Base-by-base conservation (phyloP, 768 basidiomycete species). In the Kwoniella bestiolae region DNA sequence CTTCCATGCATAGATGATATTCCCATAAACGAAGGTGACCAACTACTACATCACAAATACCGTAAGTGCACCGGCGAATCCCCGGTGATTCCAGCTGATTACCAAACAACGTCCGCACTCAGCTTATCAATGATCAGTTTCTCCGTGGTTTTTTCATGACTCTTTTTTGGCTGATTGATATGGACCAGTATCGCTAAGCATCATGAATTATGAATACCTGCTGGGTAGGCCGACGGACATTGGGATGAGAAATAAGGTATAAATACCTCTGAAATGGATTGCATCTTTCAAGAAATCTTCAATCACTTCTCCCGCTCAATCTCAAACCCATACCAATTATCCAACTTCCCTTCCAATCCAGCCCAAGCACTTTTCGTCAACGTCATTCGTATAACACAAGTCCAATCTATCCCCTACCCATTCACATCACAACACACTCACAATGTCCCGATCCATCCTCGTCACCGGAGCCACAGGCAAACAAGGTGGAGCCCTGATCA, bases 401-500 rank as follows among this genome's bases (percentile, higher is more conserved):
- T 35, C 16, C 35, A 35, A 14, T 35, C 35, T 9, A 35, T 12
- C 12, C 34, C 7, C 46, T n/a, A n/a, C n/a, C n/a, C n/a, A n/a
- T n/a, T n/a, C n/a, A n/a, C n/a, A n/a, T n/a, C n/a, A n/a, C n/a
- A n/a, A n/a, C n/a, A n/a, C n/a, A n/a, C 18, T 11, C 56, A 58
- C 41, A 28, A 60, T 60, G 58, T 60, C 58, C 29, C 58, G 46
- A 21, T 23, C 58, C 1, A 47, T 60, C 32, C 46, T 60, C 18
- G 47, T 60, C 47, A 60, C 58, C 16, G 58, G 58, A n/a, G 58
- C 58, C 16, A 60, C 58, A 34, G 58, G 58, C 35, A 60, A 60
- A 50, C 58, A 60, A 60, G 58, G 58, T 3, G 58, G 58, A 11
- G 45, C 46, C 3, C n/a, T 60, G 7, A 60, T 60, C 32, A 18